Base-by-base conservation (phyloP, 768 basidiomycete species). In the Cubamyces sp. region DNA sequence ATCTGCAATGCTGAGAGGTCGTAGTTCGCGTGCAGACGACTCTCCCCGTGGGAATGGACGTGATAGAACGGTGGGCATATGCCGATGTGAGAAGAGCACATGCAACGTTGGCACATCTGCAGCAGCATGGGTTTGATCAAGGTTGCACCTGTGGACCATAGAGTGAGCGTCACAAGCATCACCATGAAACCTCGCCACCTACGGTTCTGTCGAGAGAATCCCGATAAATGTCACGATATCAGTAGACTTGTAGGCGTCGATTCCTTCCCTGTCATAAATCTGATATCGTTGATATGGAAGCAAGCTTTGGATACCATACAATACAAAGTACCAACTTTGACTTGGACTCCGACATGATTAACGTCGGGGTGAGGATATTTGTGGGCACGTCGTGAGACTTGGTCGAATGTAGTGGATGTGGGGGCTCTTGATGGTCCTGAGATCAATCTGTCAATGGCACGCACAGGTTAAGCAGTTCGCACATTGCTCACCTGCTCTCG, bases 201-300 rank as follows among this genome's bases (percentile, higher is more conserved):
- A 89, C 89, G 79, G 73, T 66, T 92, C 91, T 55, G 78, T 79
- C 0, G 85, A 81, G 18, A 88, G 71, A n/a, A 92, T 86, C 5
- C 92, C 92, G 47, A 93, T 82, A 66, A 94, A 91, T 7, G 81
- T 87, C 16, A 79, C 74, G 7, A 91, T 57, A 57, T 91, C 86
- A 0, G 90, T 86, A 16, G 86, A 73, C 65, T 84, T 87, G 50
- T 88, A 74, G 0, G 74, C 69, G 21, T 84, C 79, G 0, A 76
- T 69, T 19, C 72, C 66, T n/a, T 70, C 61, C 46, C 69, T 71
- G 53, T 85, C 83, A 64, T 92, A 91, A 42, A 91, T 75, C 88
- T 92, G 64, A 34, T 9, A 11, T 8, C 7, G 47, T 34, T 11
- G 19, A n/a, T 15, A 14, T 39, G 16, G 23, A 16, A 25, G 21